Evolutionary conservation across 2,329 filamentous ascomycete genomes (phyloP), one percentile per base, ranked within the genome.

Genomic region (Didymella sp.): DNA sequence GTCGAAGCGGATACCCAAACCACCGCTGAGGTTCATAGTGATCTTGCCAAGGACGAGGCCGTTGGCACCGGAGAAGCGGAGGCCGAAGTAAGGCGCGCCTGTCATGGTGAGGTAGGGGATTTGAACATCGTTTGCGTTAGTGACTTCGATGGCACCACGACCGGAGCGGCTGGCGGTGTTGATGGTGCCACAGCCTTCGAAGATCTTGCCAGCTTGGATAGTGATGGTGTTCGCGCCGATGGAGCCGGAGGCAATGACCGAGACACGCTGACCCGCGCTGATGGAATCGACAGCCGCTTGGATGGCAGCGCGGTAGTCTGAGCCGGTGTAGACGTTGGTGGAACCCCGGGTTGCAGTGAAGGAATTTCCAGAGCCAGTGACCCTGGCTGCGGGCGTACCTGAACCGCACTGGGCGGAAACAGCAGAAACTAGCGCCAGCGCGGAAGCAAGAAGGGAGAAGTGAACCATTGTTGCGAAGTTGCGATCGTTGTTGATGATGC

Each of bases 141-240:
- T 75, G 0, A 79, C 79, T 70, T 86, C 83, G 45, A 86, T 85
- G 42, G 83, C 82, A 17, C 84, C 84, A 19, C 77, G 79, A 1
- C 80, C 82, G 31, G 67, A 62, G 4, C 71, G 76, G 52, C 68
- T 70, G 22, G 65, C 79, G 0, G 76, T 77, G 54, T 85, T 76
- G 69, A 86, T 83, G 41, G 83, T 85, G 38, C 84, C 83, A 67
- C 84, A 86, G 28, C 82, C 84, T 61, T 86, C 84, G 44, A 86
- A 85, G 38, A 76, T 85, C 70, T 84, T 84, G 53, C 83, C 83
- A 64, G 79, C 81, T 30, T 67, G 62, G 59, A 86, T 79, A 22
- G 71, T 78, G 66, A 85, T 81, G 31, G 81, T 84, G 62, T 66
- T 78, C n/a, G 81, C 78, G 27, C 83, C 83, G 49, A 85, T 84